These are phyloP conservation scores for Clarireedia sp. DNA, from an alignment of 2,329 filamentous ascomycete species.

Conservation along the genomic window DNA sequence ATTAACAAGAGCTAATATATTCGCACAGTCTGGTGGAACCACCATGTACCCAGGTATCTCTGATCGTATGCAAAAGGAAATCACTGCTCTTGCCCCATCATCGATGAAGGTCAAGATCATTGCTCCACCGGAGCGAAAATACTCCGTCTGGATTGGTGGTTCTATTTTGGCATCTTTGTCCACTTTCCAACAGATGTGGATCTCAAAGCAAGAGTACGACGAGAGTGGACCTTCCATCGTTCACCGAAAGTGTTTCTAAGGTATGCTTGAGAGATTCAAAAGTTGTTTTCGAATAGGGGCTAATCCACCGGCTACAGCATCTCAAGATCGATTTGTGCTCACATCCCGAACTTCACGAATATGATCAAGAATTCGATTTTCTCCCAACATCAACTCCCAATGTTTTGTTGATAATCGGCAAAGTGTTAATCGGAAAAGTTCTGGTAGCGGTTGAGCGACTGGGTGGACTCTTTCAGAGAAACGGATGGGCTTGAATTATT, in stretches of 20 bases:
- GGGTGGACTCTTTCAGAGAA: conserved; percentile 25
- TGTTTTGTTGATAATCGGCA: conserved; percentile 25
- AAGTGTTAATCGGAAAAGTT: conserved; percentile 31
- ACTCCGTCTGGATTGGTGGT: conserved; percentile 99
- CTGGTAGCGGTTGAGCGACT: conserved; percentile 29
- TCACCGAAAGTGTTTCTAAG: conserved; percentile 99
- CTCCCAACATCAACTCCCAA: conserved; percentile 22
- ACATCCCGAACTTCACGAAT: conserved; percentile 30
- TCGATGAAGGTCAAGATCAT: conserved; percentile 99
- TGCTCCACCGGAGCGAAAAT: conserved; percentile 99
- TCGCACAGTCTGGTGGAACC: conserved; percentile 87
- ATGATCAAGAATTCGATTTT: conserved; percentile 27
- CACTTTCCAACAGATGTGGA: conserved; percentile 99
- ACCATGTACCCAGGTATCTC: conserved; percentile 99
- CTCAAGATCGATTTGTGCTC: conserved; percentile 24
- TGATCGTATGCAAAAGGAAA: conserved; percentile 99
- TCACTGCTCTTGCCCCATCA: conserved; percentile 96
- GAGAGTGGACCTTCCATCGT: conserved; percentile 99
- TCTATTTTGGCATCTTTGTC: conserved; percentile 99
- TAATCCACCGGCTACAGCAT: conserved; percentile 9
- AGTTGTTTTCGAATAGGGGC: background rate
- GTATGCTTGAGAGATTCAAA: conserved; percentile 34
- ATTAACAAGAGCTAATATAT: conserved; percentile 14
- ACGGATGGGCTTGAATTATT: conserved; percentile 16
- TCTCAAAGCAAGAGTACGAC: conserved; percentile 99